A percentile compares a stretch with the other conserved stretches of the same genome.
These are phyloP conservation scores for Colletotrichum tamarilloi DNA, from an alignment of 2,329 filamentous ascomycete species.

Conservation along the genomic window DNA sequence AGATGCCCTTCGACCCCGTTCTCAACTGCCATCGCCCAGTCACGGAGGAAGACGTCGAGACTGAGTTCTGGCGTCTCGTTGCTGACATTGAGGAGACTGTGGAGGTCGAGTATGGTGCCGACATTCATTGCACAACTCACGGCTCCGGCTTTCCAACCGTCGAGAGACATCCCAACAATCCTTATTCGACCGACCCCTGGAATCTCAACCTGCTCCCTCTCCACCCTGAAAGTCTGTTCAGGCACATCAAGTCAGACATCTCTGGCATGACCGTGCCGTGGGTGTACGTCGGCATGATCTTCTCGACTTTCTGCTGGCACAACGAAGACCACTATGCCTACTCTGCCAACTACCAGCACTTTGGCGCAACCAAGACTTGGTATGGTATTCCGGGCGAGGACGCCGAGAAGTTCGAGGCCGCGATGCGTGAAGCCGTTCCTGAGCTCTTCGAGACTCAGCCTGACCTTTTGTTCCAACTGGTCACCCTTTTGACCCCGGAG, in stretches of 20 bases:
- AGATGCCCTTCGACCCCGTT: conserved; percentile 88
- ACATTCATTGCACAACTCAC: conserved; percentile 98
- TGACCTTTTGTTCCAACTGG: conserved; percentile 94
- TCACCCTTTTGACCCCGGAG: conserved; percentile 94
- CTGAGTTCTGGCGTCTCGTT: conserved; percentile 96
- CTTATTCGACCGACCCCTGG: conserved; percentile 92
- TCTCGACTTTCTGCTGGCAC: conserved; percentile 99
- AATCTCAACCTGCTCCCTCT: conserved; percentile 94
- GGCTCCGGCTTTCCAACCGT: conserved; percentile 96
- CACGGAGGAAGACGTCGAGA: conserved; percentile 94
- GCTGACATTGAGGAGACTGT: conserved; percentile 95
- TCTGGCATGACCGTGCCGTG: conserved; percentile 99
- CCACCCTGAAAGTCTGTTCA: conserved; percentile 90
- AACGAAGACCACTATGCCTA: conserved; percentile 99
- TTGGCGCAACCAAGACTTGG: conserved; percentile 98
- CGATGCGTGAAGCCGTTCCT: conserved; percentile 94
- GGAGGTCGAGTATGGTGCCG: conserved; percentile 97
- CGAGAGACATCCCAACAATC: conserved; percentile 87
- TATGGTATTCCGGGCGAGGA: conserved; percentile 97
- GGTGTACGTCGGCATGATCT: conserved; percentile 99
- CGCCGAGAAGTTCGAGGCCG: conserved; percentile 92
- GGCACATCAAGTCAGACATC: conserved; percentile 97
- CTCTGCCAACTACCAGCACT: conserved; percentile 98
- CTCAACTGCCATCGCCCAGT: conserved; percentile 84
- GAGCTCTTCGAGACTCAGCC: conserved; percentile 98